A percentile compares a stretch with the other conserved stretches of the same genome.
phyloP scores from a whole-genome alignment of 2,329 filamentous ascomycete genomes.

The Ophiostoma piceae region DNA sequence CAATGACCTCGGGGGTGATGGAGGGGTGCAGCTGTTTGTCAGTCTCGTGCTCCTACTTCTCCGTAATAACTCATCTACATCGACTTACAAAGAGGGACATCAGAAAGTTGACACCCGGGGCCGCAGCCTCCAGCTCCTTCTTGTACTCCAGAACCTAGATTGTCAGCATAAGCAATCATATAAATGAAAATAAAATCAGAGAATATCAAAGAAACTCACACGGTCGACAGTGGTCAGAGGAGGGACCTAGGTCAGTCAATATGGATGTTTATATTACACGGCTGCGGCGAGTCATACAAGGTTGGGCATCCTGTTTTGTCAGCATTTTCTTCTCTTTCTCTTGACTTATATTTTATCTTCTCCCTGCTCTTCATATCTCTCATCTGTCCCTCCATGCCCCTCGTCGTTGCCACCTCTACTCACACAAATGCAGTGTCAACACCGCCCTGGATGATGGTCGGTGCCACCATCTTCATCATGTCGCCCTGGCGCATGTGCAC shows the following conservation, averaged over 20 bases:
- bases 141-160: constrained; percentile 61
- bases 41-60: not conserved
- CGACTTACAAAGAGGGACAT: constrained; percentile 58
- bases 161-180: not conserved
- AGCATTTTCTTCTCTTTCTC: not conserved
- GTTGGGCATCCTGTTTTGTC: constrained; percentile 46
- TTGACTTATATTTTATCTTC: no score
- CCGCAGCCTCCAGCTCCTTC: constrained; percentile 53
- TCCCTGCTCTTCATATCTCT: not conserved
- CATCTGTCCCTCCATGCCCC: not conserved
- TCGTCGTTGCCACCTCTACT: not conserved
- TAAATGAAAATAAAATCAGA: not conserved
- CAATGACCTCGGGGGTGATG: constrained; percentile 64
- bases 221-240: constrained; percentile 25
- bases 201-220: constrained; percentile 23
- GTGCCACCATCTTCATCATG: constrained; percentile 54
- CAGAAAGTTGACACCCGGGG: constrained; percentile 60
- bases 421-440: constrained; percentile 30
- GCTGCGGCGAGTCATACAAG: constrained; percentile 20
- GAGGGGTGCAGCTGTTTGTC: constrained; percentile 45
- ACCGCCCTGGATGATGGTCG: constrained; percentile 36
- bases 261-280: not conserved
- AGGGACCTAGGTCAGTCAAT: constrained; percentile 25
- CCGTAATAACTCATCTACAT: no score
- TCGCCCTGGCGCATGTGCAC: constrained; percentile 66